A percentile compares a stretch with the other conserved stretches of the same genome.
Conservation (phyloP, 768 basidiomycete genomes). For the Dioszegia crocea region DNA sequence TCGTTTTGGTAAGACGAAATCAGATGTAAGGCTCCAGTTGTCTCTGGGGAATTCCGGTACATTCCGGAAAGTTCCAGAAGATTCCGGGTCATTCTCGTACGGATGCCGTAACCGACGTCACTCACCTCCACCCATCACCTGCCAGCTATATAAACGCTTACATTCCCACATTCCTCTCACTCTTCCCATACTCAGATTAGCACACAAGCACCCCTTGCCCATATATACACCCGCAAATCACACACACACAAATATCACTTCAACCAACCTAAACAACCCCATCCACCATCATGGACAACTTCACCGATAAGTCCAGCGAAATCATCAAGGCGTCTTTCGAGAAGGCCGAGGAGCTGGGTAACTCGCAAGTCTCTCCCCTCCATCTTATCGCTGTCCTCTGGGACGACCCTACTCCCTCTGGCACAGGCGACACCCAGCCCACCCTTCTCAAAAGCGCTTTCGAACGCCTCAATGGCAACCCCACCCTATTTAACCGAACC, state of each 20-base stretch:
- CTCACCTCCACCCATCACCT: too few species aligned
- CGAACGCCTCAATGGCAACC: slow-evolving; percentile 71
- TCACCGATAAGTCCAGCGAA: slow-evolving; percentile 78
- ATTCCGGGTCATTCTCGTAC: neutral
- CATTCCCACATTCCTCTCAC: neutral
- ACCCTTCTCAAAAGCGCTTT: slow-evolving; percentile 75
- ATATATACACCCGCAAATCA: too few species aligned
- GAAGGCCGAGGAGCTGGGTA: slow-evolving; percentile 75
- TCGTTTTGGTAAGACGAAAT: too few species aligned
- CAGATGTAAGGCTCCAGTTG: neutral
- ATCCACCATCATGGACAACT: slow-evolving; percentile 56
- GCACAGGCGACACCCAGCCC: slow-evolving; percentile 48
- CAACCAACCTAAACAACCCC: neutral
- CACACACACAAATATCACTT: too few species aligned
- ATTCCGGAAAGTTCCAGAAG: neutral
- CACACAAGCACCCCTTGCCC: too few species aligned
- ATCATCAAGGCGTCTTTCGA: slow-evolving; percentile 68
- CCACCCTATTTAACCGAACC: slow-evolving; percentile 64
- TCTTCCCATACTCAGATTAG: neutral
- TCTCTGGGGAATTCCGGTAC: neutral
- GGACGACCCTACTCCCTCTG: slow-evolving; percentile 56
- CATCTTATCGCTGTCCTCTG: slow-evolving; percentile 79
- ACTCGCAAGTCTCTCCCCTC: slow-evolving; percentile 77
- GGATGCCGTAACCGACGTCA: neutral
- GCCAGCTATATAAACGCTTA: neutral